phyloP scores from a whole-genome alignment of 257 asterid genomes.

The Coffea eugenioides region DNA sequence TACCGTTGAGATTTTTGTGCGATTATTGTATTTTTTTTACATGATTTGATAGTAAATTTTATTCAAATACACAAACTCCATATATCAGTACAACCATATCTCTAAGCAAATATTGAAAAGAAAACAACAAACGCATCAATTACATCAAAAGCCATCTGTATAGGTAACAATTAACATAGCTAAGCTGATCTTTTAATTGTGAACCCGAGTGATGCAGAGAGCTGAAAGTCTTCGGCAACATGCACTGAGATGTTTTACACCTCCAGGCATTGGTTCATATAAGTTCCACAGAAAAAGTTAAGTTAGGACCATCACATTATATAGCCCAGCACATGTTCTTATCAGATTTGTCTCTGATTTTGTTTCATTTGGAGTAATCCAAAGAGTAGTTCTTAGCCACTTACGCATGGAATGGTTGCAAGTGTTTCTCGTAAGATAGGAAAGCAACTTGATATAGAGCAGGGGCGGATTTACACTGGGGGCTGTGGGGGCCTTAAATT shows the following conservation, averaged over 20 bases:
- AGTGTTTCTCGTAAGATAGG: not conserved
- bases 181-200: too few species aligned
- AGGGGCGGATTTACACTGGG: too few species aligned
- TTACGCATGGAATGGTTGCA: not conserved
- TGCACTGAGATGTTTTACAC: not conserved
- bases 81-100: too few species aligned
- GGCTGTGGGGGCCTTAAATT: too few species aligned
- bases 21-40: too few species aligned
- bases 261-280: not conserved
- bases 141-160: too few species aligned
- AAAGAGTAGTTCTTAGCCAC: not conserved
- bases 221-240: not conserved
- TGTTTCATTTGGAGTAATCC: not conserved
- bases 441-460: not conserved
- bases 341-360: not conserved
- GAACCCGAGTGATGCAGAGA: not conserved
- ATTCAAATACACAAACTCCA: too few species aligned
- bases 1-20: too few species aligned
- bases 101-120: too few species aligned
- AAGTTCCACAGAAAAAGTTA: not conserved
- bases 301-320: not conserved
- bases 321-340: slow-evolving; percentile 1
- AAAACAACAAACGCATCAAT: too few species aligned
- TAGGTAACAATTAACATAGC: too few species aligned
- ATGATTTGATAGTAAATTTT: too few species aligned